These are phyloP conservation scores for Pholiota adiposa DNA, from an alignment of 1,284 basidiomycete genomes.

Conservation along the genomic window DNA sequence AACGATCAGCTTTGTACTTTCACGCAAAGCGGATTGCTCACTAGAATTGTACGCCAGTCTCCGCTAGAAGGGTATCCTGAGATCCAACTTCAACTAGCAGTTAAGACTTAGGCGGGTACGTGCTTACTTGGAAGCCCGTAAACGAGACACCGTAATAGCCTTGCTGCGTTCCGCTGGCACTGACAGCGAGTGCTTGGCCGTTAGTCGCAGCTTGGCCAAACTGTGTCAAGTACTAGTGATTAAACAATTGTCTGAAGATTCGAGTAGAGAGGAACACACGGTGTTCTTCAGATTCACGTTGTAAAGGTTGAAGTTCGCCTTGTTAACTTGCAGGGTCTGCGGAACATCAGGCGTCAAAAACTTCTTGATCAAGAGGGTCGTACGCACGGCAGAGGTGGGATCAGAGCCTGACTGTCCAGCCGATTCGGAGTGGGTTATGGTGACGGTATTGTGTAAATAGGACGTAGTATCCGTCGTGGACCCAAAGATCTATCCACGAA, in stretches of 20 bases:
- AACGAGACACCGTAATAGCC: slow-evolving; percentile 12
- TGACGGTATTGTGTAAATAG: slow-evolving; percentile 8
- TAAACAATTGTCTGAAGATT: not conserved
- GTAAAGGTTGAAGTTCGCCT: slow-evolving; percentile 12
- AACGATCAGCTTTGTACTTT: not conserved
- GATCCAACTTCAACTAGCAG: not conserved
- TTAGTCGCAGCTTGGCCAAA: slow-evolving; percentile 10
- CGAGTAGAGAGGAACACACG: not conserved
- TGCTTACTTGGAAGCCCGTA: slow-evolving; percentile 7
- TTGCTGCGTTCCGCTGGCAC: slow-evolving; percentile 10
- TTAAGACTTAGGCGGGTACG: not conserved
- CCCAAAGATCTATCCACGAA: slow-evolving; percentile 4
- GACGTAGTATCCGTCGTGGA: slow-evolving; percentile 12
- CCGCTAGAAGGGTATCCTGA: slow-evolving; percentile 10
- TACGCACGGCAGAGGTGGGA: slow-evolving; percentile 8
- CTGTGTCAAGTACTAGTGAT: not conserved
- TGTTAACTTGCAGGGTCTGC: slow-evolving; percentile 12
- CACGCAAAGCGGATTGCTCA: not conserved
- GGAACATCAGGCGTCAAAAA: not conserved
- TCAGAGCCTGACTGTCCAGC: slow-evolving; percentile 10
- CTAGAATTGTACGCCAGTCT: slow-evolving; percentile 13
- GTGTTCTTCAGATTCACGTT: slow-evolving; percentile 8
- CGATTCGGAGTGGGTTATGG: slow-evolving; percentile 8
- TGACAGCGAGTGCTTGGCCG: slow-evolving; percentile 9
- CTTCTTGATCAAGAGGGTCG: not conserved